Base-by-base conservation (phyloP, 164 flowering plant species). In the Aristolochia fimbriata region DNA sequence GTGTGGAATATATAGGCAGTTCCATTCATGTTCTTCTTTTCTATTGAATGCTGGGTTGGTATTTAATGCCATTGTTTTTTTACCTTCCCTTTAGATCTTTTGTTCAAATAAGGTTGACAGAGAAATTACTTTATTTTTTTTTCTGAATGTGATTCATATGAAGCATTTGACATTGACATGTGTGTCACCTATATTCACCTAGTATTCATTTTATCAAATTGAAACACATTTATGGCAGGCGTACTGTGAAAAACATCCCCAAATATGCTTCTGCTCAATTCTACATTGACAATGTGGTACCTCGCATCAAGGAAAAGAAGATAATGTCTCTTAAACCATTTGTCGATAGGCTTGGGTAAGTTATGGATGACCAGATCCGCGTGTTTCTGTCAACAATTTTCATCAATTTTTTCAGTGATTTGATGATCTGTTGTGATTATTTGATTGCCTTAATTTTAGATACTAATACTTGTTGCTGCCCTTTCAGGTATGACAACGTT, bases 261-360 rank as follows among this genome's bases (percentile, higher is more conserved):
- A 94, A 94, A 67, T 94, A 94, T 77, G 99, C 97, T 53, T 79
- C 99, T 16, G 97, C 99, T 21, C 83, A 94, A 37, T 94, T 94
- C 71, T 94, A 88, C 76, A 88, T 94, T 68, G 97, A 94, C 71
- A 94, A 94, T 80, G 97, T 91, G 50, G 72, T 94, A 49, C 99
- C 99, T 58, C 87, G 99, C 17, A 70, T 94, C 64, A 94, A 85
- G 81, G 99, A 91, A 79, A 94, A 94, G 87, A 94, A 87, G 81
- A 91, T 90, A 71, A 94, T 94, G 99, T 85, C 99, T 60, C 75
- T 94, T 49, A 94, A 91, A 67, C 97, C 99, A 65, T 93, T 93
- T 88, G 99, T 93, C 66, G 99, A 90, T 67, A 80, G 97, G 49
- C 85, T 93, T 66, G 99, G 99, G 99, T 93, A 77, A 77, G 85